Conservation (phyloP, 2,329 filamentous ascomycete species). For the Colletotrichum euphorbiae region DNA sequence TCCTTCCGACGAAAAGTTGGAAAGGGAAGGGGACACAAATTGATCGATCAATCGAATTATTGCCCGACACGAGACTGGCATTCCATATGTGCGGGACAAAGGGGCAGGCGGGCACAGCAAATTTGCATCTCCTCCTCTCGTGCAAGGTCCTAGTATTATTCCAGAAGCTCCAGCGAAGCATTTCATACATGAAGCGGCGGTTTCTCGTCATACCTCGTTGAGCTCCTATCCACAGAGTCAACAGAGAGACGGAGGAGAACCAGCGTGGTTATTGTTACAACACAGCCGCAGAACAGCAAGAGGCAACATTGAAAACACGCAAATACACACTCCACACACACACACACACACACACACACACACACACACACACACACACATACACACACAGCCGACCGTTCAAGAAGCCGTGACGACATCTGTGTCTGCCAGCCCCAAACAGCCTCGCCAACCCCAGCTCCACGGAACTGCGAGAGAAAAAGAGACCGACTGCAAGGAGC, state of each 20-base stretch:
- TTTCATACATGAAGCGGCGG: constrained; percentile 10
- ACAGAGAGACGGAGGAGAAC: too few species aligned
- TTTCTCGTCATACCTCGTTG: neutral
- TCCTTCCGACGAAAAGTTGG: neutral
- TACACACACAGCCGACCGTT: neutral
- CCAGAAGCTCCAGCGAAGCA: neutral
- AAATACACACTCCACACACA: neutral
- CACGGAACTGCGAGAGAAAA: constrained; percentile 24
- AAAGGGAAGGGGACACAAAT: neutral
- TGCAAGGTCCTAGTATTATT: neutral
- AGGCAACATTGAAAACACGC: neutral
- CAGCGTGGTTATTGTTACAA: too few species aligned
- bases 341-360: neutral
- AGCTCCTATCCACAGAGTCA: neutral
- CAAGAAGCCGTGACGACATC: constrained; percentile 11
- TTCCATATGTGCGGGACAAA: neutral
- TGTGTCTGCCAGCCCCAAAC: neutral
- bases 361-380: neutral
- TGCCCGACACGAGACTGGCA: neutral
- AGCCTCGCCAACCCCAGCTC: neutral
- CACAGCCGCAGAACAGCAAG: too few species aligned
- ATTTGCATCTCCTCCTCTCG: neutral
- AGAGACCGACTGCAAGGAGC: constrained; percentile 10
- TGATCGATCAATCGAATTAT: constrained; percentile 8
- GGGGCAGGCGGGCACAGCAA: constrained; percentile 7